Conservation (phyloP, 2,329 filamentous ascomycete species). For the Fusarium phyllophilum region DNA sequence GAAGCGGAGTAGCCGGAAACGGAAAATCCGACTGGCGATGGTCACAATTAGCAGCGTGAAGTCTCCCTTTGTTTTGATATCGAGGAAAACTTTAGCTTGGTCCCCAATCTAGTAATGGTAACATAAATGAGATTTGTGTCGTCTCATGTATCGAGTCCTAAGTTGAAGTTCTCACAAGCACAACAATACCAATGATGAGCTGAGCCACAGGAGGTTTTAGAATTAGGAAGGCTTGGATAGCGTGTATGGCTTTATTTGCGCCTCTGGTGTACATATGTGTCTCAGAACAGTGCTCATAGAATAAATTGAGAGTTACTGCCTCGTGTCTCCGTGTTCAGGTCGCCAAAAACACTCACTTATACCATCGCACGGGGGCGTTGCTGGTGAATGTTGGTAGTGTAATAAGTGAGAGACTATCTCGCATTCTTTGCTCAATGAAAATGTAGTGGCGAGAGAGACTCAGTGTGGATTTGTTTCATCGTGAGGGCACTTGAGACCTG, state of each 20-base stretch:
- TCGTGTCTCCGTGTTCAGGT: neutral
- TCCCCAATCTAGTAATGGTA: neutral
- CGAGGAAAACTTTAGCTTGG: neutral
- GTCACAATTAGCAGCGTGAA: neutral
- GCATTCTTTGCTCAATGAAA: neutral
- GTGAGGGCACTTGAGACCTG: neutral
- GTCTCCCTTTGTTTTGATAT: neutral
- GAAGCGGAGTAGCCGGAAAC: slow-evolving; percentile 21
- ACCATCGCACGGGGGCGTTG: neutral
- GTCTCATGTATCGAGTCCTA: neutral
- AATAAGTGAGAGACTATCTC: neutral
- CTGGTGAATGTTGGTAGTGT: neutral
- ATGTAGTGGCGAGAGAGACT: neutral
- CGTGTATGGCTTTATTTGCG: too few species aligned
- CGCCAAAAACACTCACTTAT: neutral
- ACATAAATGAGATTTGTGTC: neutral
- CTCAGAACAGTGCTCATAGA: neutral
- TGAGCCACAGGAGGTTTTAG: neutral
- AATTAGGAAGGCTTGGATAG: neutral
- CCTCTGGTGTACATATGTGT: too few species aligned
- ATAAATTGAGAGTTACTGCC: neutral
- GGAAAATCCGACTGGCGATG: slow-evolving; percentile 5
- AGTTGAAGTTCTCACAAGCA: neutral
- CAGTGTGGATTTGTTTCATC: neutral
- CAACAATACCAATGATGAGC: neutral